Base-by-base conservation (phyloP, 352 stramenopile genomes). In the Globisporangium spinosum region DNA sequence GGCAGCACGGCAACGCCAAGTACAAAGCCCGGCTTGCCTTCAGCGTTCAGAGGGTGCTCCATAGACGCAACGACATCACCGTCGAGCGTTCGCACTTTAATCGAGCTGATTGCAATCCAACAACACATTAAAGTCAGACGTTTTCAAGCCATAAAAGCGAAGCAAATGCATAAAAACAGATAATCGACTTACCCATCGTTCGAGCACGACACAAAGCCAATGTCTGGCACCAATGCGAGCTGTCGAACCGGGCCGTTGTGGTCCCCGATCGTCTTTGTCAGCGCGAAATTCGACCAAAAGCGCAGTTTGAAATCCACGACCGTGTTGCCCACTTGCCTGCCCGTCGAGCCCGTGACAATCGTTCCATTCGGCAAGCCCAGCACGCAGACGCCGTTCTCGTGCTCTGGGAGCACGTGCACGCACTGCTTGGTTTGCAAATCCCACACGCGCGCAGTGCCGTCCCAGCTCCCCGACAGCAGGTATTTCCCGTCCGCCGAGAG, bases 361-460 rank as follows among this genome's bases (percentile, higher is more conserved):
- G 72, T 73, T 27, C 82, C 81, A 58, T 94, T 74, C 0, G 78
- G 77, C 10, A 95, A 63, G 0, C 78, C 81, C 0, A 94, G 68
- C 32, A 95, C 87, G 51, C 87, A 94, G 32, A 95, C 87, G 62
- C 87, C 87, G 68, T 95, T 95, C 72, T 95, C 87, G 54, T 95
- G 87, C 32, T 72, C 80, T 0, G 66, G 59, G 8, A 95, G 70
- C 12, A 90, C 74, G 22, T 91, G 80, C 13, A 88, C 17, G 71
- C 84, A 93, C 53, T 77, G 54, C 22, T 73, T 68, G 15, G 72
- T 83, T 43, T 71, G 56, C 3, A 94, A 61, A 65, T 87, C 86
- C 87, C 87, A 95, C 6, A 91, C 77, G 9, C 87, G 81, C 25
- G 80, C 83, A 17, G 85, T 91, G 68, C 85, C 87, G 68, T 95